Base-by-base conservation (phyloP, 2,329 filamentous ascomycete species). In the Fusarium odoratissimum region DNA sequence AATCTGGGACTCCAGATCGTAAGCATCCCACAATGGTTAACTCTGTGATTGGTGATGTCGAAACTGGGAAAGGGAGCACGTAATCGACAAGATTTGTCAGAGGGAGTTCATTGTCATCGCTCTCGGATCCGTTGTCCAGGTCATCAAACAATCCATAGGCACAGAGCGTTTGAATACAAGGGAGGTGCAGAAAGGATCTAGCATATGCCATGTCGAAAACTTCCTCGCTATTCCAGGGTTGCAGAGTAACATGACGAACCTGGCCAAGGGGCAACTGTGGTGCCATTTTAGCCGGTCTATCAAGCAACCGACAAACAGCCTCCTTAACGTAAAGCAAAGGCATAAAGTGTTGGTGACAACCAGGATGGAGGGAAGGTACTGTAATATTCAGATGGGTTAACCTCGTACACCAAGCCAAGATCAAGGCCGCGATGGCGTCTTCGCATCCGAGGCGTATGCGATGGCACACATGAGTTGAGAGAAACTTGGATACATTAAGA, bases 311-410 rank as follows among this genome's bases (percentile, higher is more conserved):
- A 2, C 3, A 6, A 7, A 44, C 8, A 13, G 42, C 37, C 4
- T 60, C 23, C 12, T 5, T 64, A 0, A 19, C 5, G 4, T 37
- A 56, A 7, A 21, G 60, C 4, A 55, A 13, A 35, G 33, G 19
- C 21, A 48, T 42, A 8, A 28, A 42, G 0, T 49, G 13, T 16
- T 42, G 3, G 8, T 25, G 13, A 11, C 3, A 3, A 1, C 2
- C 9, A 10, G 23, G 28, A 8, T 6, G 1, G 0, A 21, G 12
- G 0, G 3, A 0, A 5, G 59, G 46, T 13, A 64, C 0, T 0
- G 46, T 21, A 0, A 65, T 25, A 3, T 5, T 30, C 4, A 64
- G 4, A 17, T 56, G 19, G 1, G 23, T 64, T 1, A 65, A 21
- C 4, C 21, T 25, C 0, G 30, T 56, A 12, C 31, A 46, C 62